phyloP scores from a whole-genome alignment of 345 rosid species.

The Hypericum perforatum region DNA sequence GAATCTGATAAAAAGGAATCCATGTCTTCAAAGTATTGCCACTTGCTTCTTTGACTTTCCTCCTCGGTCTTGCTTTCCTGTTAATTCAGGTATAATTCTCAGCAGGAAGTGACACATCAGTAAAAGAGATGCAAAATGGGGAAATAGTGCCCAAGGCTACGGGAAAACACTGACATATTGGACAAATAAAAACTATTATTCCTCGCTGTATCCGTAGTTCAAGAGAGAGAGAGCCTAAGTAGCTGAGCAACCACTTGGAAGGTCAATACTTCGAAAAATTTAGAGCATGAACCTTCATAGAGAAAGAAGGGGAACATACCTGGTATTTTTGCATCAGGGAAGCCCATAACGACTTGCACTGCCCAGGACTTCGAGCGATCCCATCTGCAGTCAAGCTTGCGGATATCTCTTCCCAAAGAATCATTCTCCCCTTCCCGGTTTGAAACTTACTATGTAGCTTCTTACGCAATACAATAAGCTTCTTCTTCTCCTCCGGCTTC shows the following conservation, averaged over 20 bases:
- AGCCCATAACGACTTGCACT: conserved; percentile 90
- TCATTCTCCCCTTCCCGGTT: conserved; percentile 83
- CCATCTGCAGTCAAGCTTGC: conserved; percentile 47
- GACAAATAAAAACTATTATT: too few relatives aligned
- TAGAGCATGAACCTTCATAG: too few relatives aligned
- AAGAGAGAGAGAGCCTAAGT: too few relatives aligned
- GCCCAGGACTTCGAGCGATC: conserved; percentile 56
- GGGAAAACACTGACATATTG: too few relatives aligned
- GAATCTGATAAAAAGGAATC: conserved; percentile 41
- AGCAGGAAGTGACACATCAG: neutral
- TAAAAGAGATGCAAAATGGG: neutral
- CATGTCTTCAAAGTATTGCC: conserved; percentile 82
- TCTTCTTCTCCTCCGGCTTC: conserved; percentile 82
- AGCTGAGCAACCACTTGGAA: too few relatives aligned
- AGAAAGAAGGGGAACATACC: conserved; percentile 32
- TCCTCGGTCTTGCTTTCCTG: conserved; percentile 57
- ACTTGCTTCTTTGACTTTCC: conserved; percentile 25
- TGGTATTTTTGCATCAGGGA: conserved; percentile 77
- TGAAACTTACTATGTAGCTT: conserved; percentile 58
- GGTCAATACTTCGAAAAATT: too few relatives aligned
- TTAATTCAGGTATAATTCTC: neutral
- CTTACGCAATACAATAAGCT: conserved; percentile 62
- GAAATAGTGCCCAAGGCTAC: too few relatives aligned
- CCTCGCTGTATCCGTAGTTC: too few relatives aligned
- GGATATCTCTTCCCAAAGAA: conserved; percentile 90